Conservation (phyloP, 2,329 filamentous ascomycete genomes). For the Colletotrichum sp. region DNA sequence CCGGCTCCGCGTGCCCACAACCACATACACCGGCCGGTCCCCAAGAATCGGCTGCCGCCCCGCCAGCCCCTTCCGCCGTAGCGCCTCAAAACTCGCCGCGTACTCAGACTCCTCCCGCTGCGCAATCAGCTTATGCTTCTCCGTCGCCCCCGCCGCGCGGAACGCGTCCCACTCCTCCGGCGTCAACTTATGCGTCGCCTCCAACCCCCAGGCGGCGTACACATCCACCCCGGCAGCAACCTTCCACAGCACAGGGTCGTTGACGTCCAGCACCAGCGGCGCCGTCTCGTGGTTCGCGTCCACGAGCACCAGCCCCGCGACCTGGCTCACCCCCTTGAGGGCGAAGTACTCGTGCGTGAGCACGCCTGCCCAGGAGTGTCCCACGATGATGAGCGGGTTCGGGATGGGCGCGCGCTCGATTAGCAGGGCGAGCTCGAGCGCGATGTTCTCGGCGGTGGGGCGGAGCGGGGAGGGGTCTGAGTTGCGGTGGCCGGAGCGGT, state of each 20-base stretch:
- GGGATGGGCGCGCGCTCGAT: background rate
- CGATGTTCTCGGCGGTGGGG: background rate
- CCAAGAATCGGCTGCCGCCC: background rate
- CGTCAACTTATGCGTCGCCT: background rate
- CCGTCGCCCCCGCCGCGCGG: background rate
- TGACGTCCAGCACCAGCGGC: background rate
- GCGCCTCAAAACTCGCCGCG: background rate
- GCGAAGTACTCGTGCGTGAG: conserved; percentile 3
- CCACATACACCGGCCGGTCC: background rate
- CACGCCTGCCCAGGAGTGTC: conserved; percentile 8
- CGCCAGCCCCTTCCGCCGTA: background rate
- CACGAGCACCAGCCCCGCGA: background rate
- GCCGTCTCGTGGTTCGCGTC: conserved; percentile 3
- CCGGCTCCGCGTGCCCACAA: background rate
- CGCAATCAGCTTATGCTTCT: background rate
- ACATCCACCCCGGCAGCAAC: background rate
- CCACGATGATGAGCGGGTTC: background rate
- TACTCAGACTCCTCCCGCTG: background rate
- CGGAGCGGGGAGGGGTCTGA: background rate
- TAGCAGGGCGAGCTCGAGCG: background rate
- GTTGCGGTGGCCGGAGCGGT: conserved; percentile 3
- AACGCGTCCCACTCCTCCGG: conserved; percentile 2
- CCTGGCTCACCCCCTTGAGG: background rate
- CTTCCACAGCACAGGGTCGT: background rate
- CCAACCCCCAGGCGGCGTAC: background rate